These are phyloP conservation scores for Achlya hypogyna DNA, from an alignment of 352 stramenopile genomes.

Conservation along the genomic window DNA sequence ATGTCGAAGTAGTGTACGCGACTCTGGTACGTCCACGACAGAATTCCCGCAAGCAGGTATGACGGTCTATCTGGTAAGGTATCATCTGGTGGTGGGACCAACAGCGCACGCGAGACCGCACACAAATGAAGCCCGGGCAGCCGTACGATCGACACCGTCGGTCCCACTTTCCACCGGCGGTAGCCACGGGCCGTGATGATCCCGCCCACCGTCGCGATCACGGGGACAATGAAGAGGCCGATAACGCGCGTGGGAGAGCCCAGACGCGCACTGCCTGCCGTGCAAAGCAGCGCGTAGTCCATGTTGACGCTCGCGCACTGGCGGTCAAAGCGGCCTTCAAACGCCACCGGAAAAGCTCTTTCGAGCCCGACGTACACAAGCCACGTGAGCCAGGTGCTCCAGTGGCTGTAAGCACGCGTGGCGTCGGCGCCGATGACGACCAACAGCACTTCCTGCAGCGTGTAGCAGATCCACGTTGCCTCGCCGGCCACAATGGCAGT, in stretches of 20 bases:
- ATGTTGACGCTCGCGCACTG: not conserved
- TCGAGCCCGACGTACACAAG: not conserved
- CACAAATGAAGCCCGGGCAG: not conserved
- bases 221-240: not conserved
- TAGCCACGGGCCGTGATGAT: not conserved
- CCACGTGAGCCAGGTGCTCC: not conserved
- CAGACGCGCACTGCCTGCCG: not conserved
- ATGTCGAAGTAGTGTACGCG: not conserved
- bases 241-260: not conserved
- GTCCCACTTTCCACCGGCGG: not conserved
- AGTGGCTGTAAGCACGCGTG: not conserved
- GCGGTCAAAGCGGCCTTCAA: not conserved
- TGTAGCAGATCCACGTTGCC: constrained; percentile 1
- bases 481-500: constrained; percentile 1
- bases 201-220: not conserved
- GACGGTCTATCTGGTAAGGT: not conserved
- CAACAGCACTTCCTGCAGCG: not conserved
- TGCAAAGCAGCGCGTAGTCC: not conserved
- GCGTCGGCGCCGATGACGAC: not conserved
- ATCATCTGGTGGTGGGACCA: not conserved
- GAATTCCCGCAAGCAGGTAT: not conserved
- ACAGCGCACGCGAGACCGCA: not conserved
- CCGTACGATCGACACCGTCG: not conserved
- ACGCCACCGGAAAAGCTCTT: not conserved
- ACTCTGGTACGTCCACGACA: not conserved